Base-by-base conservation (phyloP, 352 stramenopile species). In the Globisporangium lucens region DNA sequence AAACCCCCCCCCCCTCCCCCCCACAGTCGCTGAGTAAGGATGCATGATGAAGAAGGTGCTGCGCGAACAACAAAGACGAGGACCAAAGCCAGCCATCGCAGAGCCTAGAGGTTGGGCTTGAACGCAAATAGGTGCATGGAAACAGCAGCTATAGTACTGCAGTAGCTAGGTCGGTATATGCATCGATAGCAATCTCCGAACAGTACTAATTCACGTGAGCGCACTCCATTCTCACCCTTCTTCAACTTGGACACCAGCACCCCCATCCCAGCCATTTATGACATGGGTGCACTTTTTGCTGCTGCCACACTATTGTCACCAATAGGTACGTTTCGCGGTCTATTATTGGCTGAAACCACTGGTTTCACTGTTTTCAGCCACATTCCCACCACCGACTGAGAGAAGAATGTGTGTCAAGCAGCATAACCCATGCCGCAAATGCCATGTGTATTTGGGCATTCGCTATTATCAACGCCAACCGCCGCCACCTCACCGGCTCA, bases 281-380 rank as follows among this genome's bases (percentile, higher is more conserved):
- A 63, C 9, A 69, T 69, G 30, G 55, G 51, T 64, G 35, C 41
- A 52, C 55, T 41, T n/a, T 43, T 2, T 27, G 15, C 65, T 70
- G 9, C 15, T 65, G 65, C 46, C 65, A 61, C 65, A 61, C 12
- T 60, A 24, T 15, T 8, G 47, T n/a, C 65, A 70, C 65, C 56
- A 56, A 36, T 15, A 36, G 43, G 41, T 68, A 29, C 30, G 63
- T 63, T 68, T 68, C 41, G 29, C 20, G 27, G 33, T 30, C 62
- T 67, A 67, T 63, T 69, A 55, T 60, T 70, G 65, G 56, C 46
- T 43, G 43, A 49, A 46, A 58, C 29, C 0, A 10, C 43, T n/a
- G 5, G 29, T 57, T 51, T 4, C 4, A 51, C 43, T n/a, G 5
- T 46, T 57, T 51, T 4, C 4, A 51, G 30, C 4, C 56, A 43